Conservation (phyloP, 805 yeast species). For the Kodamaea kakaduensis region DNA sequence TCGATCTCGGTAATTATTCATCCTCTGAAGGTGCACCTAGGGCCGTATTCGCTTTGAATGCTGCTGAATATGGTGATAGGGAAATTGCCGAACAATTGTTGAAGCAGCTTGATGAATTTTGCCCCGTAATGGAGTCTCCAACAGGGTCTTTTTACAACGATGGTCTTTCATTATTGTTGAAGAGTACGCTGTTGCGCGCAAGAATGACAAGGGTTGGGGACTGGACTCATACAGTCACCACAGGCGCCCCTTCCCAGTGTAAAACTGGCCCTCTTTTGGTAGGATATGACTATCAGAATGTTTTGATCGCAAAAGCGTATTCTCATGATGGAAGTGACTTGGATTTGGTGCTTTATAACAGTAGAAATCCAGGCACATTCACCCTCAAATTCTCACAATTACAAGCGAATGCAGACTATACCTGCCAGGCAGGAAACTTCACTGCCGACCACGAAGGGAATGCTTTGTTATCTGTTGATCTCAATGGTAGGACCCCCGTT, state of each 20-base stretch:
- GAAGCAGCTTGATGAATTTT: conserved; percentile 8
- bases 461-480: background rate
- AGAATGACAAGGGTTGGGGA: conserved; percentile 9
- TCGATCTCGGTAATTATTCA: conserved; percentile 10
- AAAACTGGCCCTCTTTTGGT: conserved; percentile 10
- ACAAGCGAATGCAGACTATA: background rate
- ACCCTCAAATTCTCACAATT: conserved; percentile 9
- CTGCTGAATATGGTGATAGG: conserved; percentile 11
- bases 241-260: conserved; percentile 10
- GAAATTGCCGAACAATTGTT: conserved; percentile 10
- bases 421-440: background rate
- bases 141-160: conserved; percentile 10
- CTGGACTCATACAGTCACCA: conserved; percentile 9
- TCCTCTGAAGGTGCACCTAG: conserved; percentile 9
- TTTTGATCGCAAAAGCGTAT: conserved; percentile 11
- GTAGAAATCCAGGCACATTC: conserved; percentile 9
- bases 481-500: background rate
- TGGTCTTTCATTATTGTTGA: conserved; percentile 9
- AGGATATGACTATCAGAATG: conserved; percentile 11
- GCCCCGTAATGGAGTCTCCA: conserved; percentile 7
- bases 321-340: conserved; percentile 10
- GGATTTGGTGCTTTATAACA: conserved; percentile 11
- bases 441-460: background rate
- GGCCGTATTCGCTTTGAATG: conserved; percentile 9
- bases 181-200: conserved; percentile 9